These are phyloP conservation scores for Dacryopinax primogenitus DNA, from an alignment of 768 basidiomycete genomes.

Conservation along the genomic window DNA sequence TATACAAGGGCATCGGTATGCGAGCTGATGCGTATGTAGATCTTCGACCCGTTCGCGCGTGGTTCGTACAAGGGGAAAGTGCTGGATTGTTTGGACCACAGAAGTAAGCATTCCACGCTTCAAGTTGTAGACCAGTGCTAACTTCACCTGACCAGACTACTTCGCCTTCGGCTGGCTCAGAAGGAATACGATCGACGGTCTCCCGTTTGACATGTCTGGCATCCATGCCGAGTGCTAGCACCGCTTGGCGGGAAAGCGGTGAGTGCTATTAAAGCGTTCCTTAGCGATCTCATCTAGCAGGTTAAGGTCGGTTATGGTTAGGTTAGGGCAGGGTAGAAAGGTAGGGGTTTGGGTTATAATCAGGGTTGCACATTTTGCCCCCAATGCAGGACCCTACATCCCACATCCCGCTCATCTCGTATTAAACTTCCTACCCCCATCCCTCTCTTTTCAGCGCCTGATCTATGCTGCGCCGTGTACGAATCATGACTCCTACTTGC, in stretches of 20 bases:
- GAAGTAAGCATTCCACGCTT: constrained; percentile 31
- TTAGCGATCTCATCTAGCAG: no score
- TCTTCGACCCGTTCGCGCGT: constrained; percentile 85
- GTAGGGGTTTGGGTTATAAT: no score
- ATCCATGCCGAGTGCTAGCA: constrained; percentile 10
- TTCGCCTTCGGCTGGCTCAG: constrained; percentile 65
- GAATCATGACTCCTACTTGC: not conserved
- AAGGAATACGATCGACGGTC: constrained; percentile 44
- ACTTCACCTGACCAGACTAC: constrained; percentile 40
- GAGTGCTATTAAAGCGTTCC: constrained; percentile 17
- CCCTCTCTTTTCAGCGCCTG: no score
- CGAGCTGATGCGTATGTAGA: constrained; percentile 32
- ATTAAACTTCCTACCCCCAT: no score
- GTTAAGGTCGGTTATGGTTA: no score
- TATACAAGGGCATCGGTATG: constrained; percentile 1
- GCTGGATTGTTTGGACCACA: constrained; percentile 70
- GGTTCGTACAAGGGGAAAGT: constrained; percentile 75
- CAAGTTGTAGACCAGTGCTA: not conserved
- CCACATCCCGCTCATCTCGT: no score
- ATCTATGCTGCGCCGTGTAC: not conserved
- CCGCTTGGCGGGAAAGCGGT: constrained; percentile 14
- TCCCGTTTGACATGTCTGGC: constrained; percentile 17
- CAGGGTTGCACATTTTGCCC: no score
- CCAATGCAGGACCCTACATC: no score
- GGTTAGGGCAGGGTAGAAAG: no score